Evolutionary conservation across 208 protist genomes (phyloP).

Genomic region (Spongospora subterranea): DNA sequence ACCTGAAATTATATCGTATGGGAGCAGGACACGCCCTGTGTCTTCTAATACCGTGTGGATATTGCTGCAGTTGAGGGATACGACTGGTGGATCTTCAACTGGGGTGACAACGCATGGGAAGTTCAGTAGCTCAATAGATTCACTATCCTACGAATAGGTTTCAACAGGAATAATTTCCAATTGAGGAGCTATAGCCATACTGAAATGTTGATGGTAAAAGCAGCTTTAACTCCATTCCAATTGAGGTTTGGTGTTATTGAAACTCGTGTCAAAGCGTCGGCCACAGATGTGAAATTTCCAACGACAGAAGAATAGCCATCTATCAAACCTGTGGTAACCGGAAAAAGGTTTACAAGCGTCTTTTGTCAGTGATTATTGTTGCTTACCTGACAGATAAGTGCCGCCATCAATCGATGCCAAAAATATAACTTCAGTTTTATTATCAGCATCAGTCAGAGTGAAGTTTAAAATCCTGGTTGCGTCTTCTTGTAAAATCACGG

Average conservation of each 20-base stretch:
- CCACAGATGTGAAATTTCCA: neutral
- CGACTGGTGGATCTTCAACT: neutral
- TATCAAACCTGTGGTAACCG: too few species aligned
- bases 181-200: neutral
- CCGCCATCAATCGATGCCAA: neutral
- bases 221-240: neutral
- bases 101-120: neutral
- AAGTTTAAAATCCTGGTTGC: neutral
- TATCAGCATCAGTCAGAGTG: neutral
- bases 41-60: neutral
- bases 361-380: too few species aligned
- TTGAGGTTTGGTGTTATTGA: neutral
- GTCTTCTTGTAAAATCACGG: neutral
- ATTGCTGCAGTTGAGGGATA: neutral
- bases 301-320: too few species aligned
- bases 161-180: too few species aligned
- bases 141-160: too few species aligned
- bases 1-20: neutral
- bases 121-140: too few species aligned
- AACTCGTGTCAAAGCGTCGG: neutral
- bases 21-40: neutral
- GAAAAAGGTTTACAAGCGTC: too few species aligned
- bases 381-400: neutral
- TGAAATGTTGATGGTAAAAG: neutral
- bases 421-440: neutral